Evolutionary conservation across 2,329 filamentous ascomycete species (phyloP), one percentile per base, ranked within the genome.

Genomic region (Diaporthe aspalathi): DNA sequence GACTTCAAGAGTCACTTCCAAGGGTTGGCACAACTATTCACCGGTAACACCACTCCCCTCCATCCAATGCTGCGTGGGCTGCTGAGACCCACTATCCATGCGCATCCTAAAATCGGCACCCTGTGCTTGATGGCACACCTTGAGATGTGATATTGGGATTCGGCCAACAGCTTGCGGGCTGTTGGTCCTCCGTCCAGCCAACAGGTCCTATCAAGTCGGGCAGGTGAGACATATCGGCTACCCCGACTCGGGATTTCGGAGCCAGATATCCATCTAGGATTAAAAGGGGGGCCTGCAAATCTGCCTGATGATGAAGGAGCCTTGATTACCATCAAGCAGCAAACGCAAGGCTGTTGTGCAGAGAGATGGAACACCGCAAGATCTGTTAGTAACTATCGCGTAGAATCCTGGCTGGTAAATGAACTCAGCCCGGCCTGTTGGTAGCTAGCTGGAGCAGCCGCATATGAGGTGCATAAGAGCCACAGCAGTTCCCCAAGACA

Each of bases 341-440:
- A 32, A 40, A 17, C 6, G 40, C 40, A 32, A 38, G 40, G 38
- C 43, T 57, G 60, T 38, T 16, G 22, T 43, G 53, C 29, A 38
- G 12, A 27, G 5, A 20, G 14, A 16, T 53, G 40, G 27, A 27
- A 9, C 20, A 12, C n/a, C 35, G 27, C 40, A 32, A 49, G 12
- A 49, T 27, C 27, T 20, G 17, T 14, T n/a, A n/a, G n/a, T n/a
- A n/a, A 11, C 20, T 38, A 27, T 47, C 27, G 22, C 38, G 14
- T 22, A 32, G 38, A 29, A 62, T n/a, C 35, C 16, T 14, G 20
- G 66, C 24, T 57, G 38, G 32, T 7, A n/a, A 27, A 49, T 68
- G 66, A 40, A 68, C n/a, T 5, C 8, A 45, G 47, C 53, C 66
- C 53, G 40, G 16, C 43, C 12, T 11, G 32, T 68, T 40, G 53